Base-by-base conservation (phyloP, 768 basidiomycete species). In the Lactarius hatsudake region DNA sequence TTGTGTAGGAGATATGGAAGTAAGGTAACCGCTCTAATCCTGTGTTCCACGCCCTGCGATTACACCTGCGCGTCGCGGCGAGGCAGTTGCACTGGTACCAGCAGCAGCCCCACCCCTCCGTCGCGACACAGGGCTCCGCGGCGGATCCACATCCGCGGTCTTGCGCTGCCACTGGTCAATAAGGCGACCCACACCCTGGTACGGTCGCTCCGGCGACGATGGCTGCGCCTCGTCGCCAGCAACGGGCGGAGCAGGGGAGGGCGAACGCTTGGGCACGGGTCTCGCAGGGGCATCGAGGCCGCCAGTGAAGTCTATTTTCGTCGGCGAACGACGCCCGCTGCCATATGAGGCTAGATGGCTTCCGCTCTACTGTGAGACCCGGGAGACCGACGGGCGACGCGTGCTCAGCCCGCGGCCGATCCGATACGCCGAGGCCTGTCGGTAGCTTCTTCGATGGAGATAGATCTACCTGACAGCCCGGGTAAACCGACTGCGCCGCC, bases 121-220 rank as follows among this genome's bases (percentile, higher is more conserved):
- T 74, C 78, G 80, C 43, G 73, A 73, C 34, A 68, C 69, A 26
- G 75, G 75, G 30, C 74, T 73, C 30, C 75, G 80, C 30, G 79
- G 67, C 58, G 77, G 73, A 43, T 85, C 86, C 23, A 78, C 77
- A 70, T 88, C 89, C 20, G 83, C 87, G 42, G 88, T 86, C 77
- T 89, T 93, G 65, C 85, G 86, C 76, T 94, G 91, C 93, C 93
- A 94, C 74, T 93, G 86, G 74, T 92, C 90, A 70, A 94, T 94
- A 42, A 94, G 80, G 77, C 83, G 90, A 34, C 91, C 88, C 54
- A 94, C 93, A 43, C 93, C 93, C 73, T 86, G 87, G 75, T 88
- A 94, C 38, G 90, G 88, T 63, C 83, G 82, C 73, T 94, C 92
- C 9, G 90, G 89, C 10, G 90, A 88, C 6, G 89, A 80, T 17